Conservation (phyloP, 2,329 filamentous ascomycete species). For the Chaetomium olivaceum region DNA sequence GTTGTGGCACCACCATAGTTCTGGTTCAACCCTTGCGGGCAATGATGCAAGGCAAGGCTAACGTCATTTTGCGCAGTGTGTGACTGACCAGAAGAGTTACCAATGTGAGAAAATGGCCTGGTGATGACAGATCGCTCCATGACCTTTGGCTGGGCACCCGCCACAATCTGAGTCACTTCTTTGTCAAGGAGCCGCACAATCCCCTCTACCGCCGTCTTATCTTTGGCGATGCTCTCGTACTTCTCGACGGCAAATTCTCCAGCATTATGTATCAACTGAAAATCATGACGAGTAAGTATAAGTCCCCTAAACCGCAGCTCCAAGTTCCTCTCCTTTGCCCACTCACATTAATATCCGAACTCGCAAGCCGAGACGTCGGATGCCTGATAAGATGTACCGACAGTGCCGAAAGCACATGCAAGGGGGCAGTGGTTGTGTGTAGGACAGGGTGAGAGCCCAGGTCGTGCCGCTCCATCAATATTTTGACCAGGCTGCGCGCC, state of each 20-base stretch:
- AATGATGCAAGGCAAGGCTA: neutral
- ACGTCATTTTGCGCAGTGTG: neutral
- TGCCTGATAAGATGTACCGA: conserved; percentile 12
- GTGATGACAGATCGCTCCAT: neutral
- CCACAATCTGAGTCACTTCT: conserved; percentile 3
- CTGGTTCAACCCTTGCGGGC: neutral
- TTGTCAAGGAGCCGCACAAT: conserved; percentile 9
- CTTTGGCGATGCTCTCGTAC: conserved; percentile 4
- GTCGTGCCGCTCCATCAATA: conserved; percentile 7
- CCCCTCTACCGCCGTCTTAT: neutral
- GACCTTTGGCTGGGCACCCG: conserved; percentile 1
- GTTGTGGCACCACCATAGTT: neutral
- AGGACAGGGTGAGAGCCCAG: neutral
- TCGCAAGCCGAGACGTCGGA: conserved; percentile 3
- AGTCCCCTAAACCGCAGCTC: neutral
- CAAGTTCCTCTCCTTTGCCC: neutral
- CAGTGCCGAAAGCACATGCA: conserved; percentile 3
- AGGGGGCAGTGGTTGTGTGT: neutral
- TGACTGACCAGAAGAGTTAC: neutral
- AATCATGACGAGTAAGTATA: neutral
- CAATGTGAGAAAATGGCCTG: neutral
- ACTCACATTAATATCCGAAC: conserved; percentile 9
- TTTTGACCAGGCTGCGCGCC: conserved; percentile 7
- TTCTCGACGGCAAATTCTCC: conserved; percentile 12
- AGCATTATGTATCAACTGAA: conserved; percentile 3